Percentiles rank a stretch among this genome's conserved stretches.
phyloP scores from a whole-genome alignment of 257 asterid species.

The Phtheirospermum japonicum region DNA sequence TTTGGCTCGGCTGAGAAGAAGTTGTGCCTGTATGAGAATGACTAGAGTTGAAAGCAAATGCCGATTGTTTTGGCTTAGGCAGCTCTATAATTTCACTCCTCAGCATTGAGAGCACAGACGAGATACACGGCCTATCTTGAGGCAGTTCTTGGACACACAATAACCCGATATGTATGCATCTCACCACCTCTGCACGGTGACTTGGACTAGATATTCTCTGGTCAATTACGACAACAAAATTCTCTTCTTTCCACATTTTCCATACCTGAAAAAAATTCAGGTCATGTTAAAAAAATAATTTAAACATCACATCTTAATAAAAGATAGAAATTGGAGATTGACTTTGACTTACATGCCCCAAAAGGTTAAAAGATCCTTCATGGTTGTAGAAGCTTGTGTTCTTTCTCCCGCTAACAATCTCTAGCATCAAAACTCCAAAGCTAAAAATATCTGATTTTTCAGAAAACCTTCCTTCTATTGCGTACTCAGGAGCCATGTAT shows the following conservation, averaged over 20 bases:
- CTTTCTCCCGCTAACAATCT: constrained; percentile 8
- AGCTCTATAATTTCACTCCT: background rate
- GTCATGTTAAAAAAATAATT: background rate
- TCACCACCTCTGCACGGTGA: background rate
- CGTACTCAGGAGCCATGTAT: constrained; percentile 12
- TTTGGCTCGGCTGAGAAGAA: constrained; percentile 1
- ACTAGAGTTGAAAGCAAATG: background rate
- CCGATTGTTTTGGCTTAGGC: background rate
- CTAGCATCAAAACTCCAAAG: constrained; percentile 2
- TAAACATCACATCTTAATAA: background rate
- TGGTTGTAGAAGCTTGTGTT: background rate
- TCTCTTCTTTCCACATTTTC: constrained; percentile 1
- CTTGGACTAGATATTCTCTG: background rate
- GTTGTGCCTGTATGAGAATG: background rate
- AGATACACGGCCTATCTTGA: constrained; percentile 1
- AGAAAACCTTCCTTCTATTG: background rate
- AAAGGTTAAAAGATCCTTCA: background rate
- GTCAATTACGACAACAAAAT: background rate
- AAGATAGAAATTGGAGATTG: background rate
- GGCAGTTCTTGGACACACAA: constrained; percentile 1
- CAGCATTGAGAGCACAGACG: background rate
- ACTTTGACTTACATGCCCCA: constrained; percentile 1
- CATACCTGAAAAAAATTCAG: background rate
- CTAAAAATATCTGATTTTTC: background rate
- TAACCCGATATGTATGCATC: constrained; percentile 2